Conservation (phyloP, 768 basidiomycete genomes). For the Daedaleopsis nitida region DNA sequence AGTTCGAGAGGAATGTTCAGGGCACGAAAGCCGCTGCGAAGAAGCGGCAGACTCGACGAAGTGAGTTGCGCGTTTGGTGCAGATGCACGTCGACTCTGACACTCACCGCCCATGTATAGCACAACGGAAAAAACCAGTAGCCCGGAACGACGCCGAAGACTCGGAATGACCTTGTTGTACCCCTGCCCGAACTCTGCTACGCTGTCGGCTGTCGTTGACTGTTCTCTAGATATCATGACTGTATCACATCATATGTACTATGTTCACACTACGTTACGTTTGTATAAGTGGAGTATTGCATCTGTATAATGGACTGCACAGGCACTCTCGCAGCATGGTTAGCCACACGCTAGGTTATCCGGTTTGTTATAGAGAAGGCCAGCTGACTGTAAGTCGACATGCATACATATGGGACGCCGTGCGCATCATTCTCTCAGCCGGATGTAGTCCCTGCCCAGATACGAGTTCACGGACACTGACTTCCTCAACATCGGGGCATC, state of each 20-base stretch:
- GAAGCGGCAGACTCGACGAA: constrained; percentile 59
- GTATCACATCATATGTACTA: too few species aligned
- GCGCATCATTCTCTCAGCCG: background rate
- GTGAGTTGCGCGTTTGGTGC: constrained; percentile 30
- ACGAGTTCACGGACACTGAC: background rate
- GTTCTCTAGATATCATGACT: too few species aligned
- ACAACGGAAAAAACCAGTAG: background rate
- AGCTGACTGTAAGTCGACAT: too few species aligned
- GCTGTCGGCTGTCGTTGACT: too few species aligned
- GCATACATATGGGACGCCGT: too few species aligned
- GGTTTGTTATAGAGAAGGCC: too few species aligned
- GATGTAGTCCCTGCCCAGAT: background rate
- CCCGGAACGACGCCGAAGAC: background rate
- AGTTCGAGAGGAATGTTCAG: constrained; percentile 82
- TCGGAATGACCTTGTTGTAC: background rate
- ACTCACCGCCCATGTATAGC: background rate
- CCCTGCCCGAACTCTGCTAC: too few species aligned
- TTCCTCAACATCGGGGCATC: background rate
- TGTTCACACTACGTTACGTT: too few species aligned
- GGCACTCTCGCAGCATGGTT: too few species aligned
- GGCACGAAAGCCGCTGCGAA: constrained; percentile 82
- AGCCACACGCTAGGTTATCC: too few species aligned
- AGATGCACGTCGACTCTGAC: background rate
- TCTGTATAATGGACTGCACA: too few species aligned
- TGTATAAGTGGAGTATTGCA: too few species aligned